phyloP scores from a whole-genome alignment of 202 grass and related monocot species.

The Thinopyrum obtusiflorum region DNA sequence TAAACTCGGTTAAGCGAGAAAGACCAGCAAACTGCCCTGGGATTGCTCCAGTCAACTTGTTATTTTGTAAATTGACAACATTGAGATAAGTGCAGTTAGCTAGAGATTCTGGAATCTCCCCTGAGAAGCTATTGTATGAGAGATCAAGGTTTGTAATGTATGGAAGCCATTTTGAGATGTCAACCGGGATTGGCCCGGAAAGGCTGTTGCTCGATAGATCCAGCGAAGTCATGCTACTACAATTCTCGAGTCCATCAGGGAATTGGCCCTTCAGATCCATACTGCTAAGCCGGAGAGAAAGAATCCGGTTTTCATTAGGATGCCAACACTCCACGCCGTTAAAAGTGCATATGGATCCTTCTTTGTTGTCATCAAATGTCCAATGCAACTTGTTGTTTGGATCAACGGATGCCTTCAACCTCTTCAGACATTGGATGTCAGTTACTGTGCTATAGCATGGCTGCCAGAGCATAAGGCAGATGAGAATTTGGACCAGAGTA shows the following conservation, averaged over 20 bases:
- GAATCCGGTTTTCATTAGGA: slow-evolving; percentile 77
- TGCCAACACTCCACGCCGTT: slow-evolving; percentile 91
- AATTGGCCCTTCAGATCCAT: slow-evolving; percentile 72
- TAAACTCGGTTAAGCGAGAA: slow-evolving; percentile 44
- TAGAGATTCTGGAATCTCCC: slow-evolving; percentile 68
- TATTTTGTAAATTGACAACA: slow-evolving; percentile 68
- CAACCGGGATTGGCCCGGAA: slow-evolving; percentile 54
- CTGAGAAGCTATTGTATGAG: slow-evolving; percentile 83
- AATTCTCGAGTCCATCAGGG: slow-evolving; percentile 80
- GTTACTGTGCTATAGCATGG: slow-evolving; percentile 46
- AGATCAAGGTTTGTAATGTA: slow-evolving; percentile 80
- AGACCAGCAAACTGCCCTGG: slow-evolving; percentile 61
- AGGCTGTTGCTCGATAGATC: slow-evolving; percentile 89
- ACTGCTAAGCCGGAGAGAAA: slow-evolving; percentile 67
- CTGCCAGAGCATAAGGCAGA: slow-evolving; percentile 30
- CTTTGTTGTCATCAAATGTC: slow-evolving; percentile 61
- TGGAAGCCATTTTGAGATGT: slow-evolving; percentile 59
- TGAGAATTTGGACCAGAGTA: slow-evolving; percentile 3
- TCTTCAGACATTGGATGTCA: slow-evolving; percentile 66
- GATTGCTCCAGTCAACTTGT: slow-evolving; percentile 66
- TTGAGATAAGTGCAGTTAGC: slow-evolving; percentile 75
- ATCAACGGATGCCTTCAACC: slow-evolving; percentile 55
- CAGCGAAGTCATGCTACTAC: slow-evolving; percentile 73
- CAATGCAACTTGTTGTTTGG: slow-evolving; percentile 55
- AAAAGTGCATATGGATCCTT: slow-evolving; percentile 77